These are phyloP conservation scores for Micractinium conductrix DNA, from an alignment of 139 green algal genomes.

Conservation along the genomic window DNA sequence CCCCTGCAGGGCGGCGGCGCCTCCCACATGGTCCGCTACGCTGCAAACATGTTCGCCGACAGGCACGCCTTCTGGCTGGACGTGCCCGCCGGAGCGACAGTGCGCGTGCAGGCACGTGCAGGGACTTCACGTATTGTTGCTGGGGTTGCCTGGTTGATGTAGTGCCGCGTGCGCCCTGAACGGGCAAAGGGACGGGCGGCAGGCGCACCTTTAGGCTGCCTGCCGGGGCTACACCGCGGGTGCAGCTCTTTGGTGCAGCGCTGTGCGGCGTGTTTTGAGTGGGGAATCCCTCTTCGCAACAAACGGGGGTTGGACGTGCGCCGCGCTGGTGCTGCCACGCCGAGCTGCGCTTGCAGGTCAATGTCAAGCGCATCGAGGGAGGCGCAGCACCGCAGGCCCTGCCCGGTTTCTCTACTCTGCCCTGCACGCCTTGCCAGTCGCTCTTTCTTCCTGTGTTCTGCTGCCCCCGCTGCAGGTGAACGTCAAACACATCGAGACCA, in stretches of 20 bases:
- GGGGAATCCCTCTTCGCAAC: too few species aligned
- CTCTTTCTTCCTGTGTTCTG: not conserved
- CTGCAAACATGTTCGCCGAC: constrained; percentile 23
- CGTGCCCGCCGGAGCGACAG: not conserved
- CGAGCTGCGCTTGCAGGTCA: too few species aligned
- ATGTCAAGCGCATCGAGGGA: constrained; percentile 26
- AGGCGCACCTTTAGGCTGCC: too few species aligned
- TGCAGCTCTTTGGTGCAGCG: too few species aligned
- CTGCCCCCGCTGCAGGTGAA: not conserved
- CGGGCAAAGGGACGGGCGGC: too few species aligned
- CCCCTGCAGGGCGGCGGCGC: constrained; percentile 9
- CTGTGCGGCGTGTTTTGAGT: too few species aligned
- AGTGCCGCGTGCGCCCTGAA: too few species aligned
- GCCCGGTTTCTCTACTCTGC: not conserved
- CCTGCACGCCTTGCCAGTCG: not conserved
- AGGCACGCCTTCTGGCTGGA: constrained; percentile 51
- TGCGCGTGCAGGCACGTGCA: not conserved
- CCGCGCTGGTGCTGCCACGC: too few species aligned
- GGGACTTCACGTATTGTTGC: too few species aligned
- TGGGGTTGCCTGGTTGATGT: too few species aligned
- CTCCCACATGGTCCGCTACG: constrained; percentile 51
- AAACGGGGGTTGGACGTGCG: too few species aligned
- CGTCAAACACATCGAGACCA: constrained; percentile 34
- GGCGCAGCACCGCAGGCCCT: not conserved
- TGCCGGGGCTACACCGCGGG: too few species aligned